These are phyloP conservation scores for Dryas drummondii DNA, from an alignment of 306 rosid genomes.

Conservation along the genomic window DNA sequence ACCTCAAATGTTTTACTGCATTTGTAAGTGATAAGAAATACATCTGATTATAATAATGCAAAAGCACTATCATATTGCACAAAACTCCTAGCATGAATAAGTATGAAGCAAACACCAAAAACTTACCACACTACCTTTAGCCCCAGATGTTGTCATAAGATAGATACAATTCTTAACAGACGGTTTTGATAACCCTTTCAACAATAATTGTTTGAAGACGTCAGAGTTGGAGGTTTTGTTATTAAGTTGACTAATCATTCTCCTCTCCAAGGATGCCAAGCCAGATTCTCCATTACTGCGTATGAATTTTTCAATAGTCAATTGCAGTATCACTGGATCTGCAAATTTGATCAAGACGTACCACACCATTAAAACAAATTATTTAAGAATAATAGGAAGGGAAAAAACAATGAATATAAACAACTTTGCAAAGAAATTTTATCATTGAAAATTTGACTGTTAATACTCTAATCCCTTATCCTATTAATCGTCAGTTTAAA, in stretches of 20 bases:
- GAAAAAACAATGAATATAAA: not conserved
- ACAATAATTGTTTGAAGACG: constrained; percentile 68
- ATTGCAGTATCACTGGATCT: constrained; percentile 63
- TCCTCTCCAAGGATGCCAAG: constrained; percentile 76
- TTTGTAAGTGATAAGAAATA: not conserved
- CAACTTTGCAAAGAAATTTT: not conserved
- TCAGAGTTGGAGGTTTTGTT: constrained; percentile 66
- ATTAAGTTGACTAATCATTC: constrained; percentile 77
- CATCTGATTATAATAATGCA: not conserved
- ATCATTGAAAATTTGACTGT: too few relatives aligned
- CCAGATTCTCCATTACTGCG: constrained; percentile 86
- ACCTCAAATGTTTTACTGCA: not conserved
- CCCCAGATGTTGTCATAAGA: constrained; percentile 98
- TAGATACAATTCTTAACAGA: constrained; percentile 85
- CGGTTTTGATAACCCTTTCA: constrained; percentile 69
- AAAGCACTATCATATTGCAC: not conserved
- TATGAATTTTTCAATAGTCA: constrained; percentile 66
- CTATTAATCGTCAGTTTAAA: too few relatives aligned
- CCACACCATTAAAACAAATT: not conserved
- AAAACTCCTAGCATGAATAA: not conserved
- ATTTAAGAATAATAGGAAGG: not conserved
- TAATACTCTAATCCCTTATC: too few relatives aligned
- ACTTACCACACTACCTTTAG: constrained; percentile 91
- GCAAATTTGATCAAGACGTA: constrained; percentile 35
- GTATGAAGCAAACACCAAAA: constrained; percentile 11